These are phyloP conservation scores for Phytopythium sindhum DNA, from an alignment of 352 stramenopile species.

Conservation along the genomic window DNA sequence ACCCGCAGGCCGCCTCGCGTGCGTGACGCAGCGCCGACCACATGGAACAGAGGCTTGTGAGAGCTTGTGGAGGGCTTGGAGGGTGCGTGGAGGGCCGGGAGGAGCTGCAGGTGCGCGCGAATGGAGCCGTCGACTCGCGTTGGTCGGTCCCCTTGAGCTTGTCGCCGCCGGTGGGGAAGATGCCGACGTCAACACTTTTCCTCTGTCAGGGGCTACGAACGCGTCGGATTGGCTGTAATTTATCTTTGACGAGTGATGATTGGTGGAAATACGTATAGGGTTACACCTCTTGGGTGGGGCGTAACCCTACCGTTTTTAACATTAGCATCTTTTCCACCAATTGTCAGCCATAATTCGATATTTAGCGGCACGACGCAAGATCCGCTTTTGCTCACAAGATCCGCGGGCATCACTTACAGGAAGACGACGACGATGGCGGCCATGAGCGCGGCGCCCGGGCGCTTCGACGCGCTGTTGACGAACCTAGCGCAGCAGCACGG, in stretches of 20 bases:
- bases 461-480: constrained; percentile 87
- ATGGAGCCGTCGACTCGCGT: background rate
- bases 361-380: too few species aligned
- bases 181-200: constrained; percentile 9
- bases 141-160: background rate
- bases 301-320: background rate
- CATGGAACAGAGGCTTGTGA: constrained; percentile 22
- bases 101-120: background rate
- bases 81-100: background rate
- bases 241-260: background rate
- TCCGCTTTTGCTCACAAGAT: too few species aligned
- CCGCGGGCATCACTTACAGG: too few species aligned
- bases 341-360: too few species aligned
- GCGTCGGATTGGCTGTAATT: background rate
- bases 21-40: constrained; percentile 69
- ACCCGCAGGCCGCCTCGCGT: constrained; percentile 46
- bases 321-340: too few species aligned
- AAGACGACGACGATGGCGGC: constrained; percentile 3
- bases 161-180: background rate
- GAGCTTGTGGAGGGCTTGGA: background rate
- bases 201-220: background rate
- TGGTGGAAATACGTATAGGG: constrained; percentile 13
- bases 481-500: constrained; percentile 92
- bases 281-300: background rate
- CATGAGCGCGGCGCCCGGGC: constrained; percentile 29